These are phyloP conservation scores for Sphaerulina populicola DNA, from an alignment of 2,329 filamentous ascomycete genomes.

Conservation along the genomic window DNA sequence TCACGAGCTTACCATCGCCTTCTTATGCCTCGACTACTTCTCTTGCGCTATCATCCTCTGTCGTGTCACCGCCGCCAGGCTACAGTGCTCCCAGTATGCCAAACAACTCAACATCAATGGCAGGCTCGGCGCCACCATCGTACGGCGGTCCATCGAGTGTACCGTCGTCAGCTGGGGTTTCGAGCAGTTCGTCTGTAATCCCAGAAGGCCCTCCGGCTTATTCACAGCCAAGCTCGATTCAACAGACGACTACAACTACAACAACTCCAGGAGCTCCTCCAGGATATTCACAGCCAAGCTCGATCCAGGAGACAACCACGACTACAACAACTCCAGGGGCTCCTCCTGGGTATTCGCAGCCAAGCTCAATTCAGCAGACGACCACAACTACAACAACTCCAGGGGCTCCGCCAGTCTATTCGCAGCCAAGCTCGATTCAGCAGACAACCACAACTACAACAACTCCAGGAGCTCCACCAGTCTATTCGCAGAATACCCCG, in stretches of 20 bases:
- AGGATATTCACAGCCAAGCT: not conserved
- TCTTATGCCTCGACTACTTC: not conserved
- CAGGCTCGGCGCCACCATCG: not conserved
- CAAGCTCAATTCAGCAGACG: too few relatives aligned
- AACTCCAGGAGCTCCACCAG: not conserved
- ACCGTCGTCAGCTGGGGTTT: too few relatives aligned
- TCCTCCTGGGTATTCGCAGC: too few relatives aligned
- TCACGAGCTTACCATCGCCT: slow-evolving; percentile 2
- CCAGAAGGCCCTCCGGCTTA: too few relatives aligned
- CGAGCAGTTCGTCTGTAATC: too few relatives aligned
- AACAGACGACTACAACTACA: not conserved
- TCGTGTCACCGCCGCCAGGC: not conserved
- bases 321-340: too few relatives aligned
- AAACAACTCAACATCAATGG: too few relatives aligned
- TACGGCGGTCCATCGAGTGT: not conserved
- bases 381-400: too few relatives aligned
- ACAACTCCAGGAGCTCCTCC: not conserved
- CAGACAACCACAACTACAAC: not conserved
- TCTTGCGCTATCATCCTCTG: not conserved
- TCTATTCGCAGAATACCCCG: not conserved
- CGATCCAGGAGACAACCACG: too few relatives aligned
- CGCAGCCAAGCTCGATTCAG: too few relatives aligned
- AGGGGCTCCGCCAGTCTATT: too few relatives aligned
- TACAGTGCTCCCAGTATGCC: not conserved
- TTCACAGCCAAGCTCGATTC: too few relatives aligned